Base-by-base conservation (phyloP, 108 stramenopile genomes). In the Nitzschia sp. region DNA sequence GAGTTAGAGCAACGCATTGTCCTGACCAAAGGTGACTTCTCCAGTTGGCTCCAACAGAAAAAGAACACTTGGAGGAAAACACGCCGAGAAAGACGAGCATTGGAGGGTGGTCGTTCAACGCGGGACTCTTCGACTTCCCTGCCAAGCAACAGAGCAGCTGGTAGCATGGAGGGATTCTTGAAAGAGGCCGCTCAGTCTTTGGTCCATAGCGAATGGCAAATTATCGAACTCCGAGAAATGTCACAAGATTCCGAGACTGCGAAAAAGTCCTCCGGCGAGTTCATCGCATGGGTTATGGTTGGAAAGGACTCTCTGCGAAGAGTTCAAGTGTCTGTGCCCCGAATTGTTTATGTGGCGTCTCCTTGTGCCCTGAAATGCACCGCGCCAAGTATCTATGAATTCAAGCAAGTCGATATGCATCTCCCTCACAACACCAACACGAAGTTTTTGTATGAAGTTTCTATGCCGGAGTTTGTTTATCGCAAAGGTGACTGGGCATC, bases 231-330 rank as follows among this genome's bases (percentile, higher is more conserved):
- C 20, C 91, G 96, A 21, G 94, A 95, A 12, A 73, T 87, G 64
- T 76, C 78, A 9, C 93, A 84, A 10, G 89, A 90, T 48, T 46
- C 75, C 7, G 51, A 61, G 51, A 46, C 51, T 19, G 60, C 72
- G 24, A 70, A 63, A 15, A 77, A 84, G 21, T 75, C 85, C 8
- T 84, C 87, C 65, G 98, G 98, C 37, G 86, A 77, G 19, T 90
- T 97, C 63, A 67, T 83, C n/a, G 75, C 95, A 1, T 98, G 90
- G 84, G 95, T 91, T 12, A 86, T 99, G 90, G 83, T 97, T 8
- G 88, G 86, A 10, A 80, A 73, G 22, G 85, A 85, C 17, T 70
- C 90, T 43, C 55, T 98, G 20, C 91, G 93, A 65, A 83, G 83
- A 74, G 71, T 95, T 56, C 76, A 83, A 22, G 70, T 97, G 37